These are phyloP conservation scores for Helianthus tuberosus DNA, from an alignment of 129 eudicot genomes.

Conservation along the genomic window DNA sequence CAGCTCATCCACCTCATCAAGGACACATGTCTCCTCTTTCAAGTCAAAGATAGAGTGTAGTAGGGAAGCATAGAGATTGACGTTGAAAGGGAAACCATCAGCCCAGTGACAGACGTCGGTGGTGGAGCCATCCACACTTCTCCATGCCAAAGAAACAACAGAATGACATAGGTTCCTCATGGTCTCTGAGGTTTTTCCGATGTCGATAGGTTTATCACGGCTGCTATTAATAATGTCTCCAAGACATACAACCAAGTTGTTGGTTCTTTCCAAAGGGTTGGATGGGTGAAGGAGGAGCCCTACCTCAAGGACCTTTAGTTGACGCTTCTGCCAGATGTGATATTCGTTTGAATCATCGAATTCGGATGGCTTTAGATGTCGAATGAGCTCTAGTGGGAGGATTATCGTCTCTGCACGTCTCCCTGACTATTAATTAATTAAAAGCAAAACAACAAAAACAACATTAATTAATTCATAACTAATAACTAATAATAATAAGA, in stretches of 20 bases:
- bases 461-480: not conserved
- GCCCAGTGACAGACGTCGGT: constrained; percentile 89
- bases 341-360: constrained; percentile 67
- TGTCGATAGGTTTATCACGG: constrained; percentile 55
- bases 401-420: constrained; percentile 92
- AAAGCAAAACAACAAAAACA: no score
- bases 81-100: constrained; percentile 84
- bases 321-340: constrained; percentile 85
- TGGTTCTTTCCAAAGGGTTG: constrained; percentile 50
- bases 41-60: constrained; percentile 61
- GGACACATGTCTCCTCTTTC: constrained; percentile 69
- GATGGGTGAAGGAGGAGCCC: constrained; percentile 82
- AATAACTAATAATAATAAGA: no score
- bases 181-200: constrained; percentile 63
- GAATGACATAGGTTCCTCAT: constrained; percentile 58
- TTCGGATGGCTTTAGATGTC: constrained; percentile 88
- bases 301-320: constrained; percentile 67
- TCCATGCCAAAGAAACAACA: constrained; percentile 80
- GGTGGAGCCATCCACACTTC: constrained; percentile 51
- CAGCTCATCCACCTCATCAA: constrained; percentile 86
- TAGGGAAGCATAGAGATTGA: constrained; percentile 63
- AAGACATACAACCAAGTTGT: constrained; percentile 43
- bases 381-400: constrained; percentile 84
- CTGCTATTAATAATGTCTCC: constrained; percentile 45
- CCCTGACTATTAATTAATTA: constrained; percentile 50